Conservation (phyloP, 208 protist species). For the Acanthamoeba healyi region DNA sequence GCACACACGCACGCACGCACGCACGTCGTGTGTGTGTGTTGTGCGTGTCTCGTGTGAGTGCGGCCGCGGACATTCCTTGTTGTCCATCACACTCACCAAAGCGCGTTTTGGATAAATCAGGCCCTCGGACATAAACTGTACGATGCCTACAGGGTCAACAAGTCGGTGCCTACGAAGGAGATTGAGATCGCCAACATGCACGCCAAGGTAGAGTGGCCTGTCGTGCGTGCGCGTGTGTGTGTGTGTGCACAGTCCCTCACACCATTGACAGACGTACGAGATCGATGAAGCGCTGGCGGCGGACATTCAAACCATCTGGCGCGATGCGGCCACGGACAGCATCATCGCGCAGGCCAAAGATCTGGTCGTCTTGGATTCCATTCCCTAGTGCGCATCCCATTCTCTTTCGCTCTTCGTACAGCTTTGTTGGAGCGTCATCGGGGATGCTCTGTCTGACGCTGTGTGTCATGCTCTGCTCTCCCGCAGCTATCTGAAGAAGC, state of each 20-base stretch:
- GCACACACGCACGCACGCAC: too few relatives aligned
- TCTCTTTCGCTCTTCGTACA: too few relatives aligned
- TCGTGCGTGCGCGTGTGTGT: too few relatives aligned
- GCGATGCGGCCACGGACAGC: slow-evolving; percentile 82
- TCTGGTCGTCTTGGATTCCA: slow-evolving; percentile 78
- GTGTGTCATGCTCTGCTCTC: too few relatives aligned
- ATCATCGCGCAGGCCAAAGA: slow-evolving; percentile 69
- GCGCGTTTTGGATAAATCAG: not conserved
- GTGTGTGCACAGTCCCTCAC: too few relatives aligned
- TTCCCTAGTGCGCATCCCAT: slow-evolving; percentile 82
- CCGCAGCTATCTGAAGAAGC: slow-evolving; percentile 86
- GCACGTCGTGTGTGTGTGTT: not conserved
- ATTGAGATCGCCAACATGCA: slow-evolving; percentile 50
- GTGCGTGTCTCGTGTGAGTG: not conserved
- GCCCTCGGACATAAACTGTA: not conserved
- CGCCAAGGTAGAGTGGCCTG: not conserved
- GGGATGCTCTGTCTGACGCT: not conserved
- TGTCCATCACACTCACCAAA: too few relatives aligned
- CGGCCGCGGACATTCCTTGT: too few relatives aligned
- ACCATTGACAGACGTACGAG: not conserved
- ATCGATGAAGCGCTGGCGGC: slow-evolving; percentile 30
- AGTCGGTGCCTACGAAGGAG: not conserved
- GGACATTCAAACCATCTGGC: slow-evolving; percentile 84
- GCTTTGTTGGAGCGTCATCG: too few relatives aligned
- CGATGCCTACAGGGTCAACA: slow-evolving; percentile 22